Conservation (phyloP, 495 filamentous ascomycete genomes). For the Xylaria sp. region DNA sequence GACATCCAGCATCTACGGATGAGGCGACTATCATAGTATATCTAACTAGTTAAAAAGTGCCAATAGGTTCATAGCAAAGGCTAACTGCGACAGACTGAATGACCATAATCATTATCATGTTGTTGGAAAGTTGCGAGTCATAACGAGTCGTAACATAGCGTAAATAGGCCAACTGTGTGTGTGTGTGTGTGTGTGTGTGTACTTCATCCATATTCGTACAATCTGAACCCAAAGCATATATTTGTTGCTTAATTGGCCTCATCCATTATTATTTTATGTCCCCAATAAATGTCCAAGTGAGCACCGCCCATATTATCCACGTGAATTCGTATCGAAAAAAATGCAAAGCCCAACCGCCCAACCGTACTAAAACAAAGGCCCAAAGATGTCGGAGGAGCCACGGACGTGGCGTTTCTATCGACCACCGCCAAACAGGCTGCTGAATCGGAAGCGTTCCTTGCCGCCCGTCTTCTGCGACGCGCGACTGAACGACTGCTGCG, state of each 20-base stretch:
- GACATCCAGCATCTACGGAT: neutral
- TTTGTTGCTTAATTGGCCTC: neutral
- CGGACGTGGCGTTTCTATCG: slow-evolving; percentile 16
- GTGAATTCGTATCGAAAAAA: neutral
- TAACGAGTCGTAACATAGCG: slow-evolving; percentile 9
- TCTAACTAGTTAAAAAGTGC: neutral
- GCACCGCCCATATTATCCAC: neutral
- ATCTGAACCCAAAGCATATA: slow-evolving; percentile 10
- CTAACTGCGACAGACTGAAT: neutral
- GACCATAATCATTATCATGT: slow-evolving; percentile 18
- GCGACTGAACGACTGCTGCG: slow-evolving; percentile 43
- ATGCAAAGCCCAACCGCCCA: neutral
- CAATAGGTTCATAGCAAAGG: slow-evolving; percentile 1
- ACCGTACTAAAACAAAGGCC: neutral
- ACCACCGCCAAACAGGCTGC: slow-evolving; percentile 35
- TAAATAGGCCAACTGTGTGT: slow-evolving; percentile 14
- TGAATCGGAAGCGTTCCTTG: slow-evolving; percentile 42
- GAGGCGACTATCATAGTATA: neutral
- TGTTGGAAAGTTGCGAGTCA: neutral
- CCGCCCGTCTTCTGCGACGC: slow-evolving; percentile 36
- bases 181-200: slow-evolving; percentile 11
- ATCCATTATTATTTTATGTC: neutral
- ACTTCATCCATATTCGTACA: slow-evolving; percentile 1
- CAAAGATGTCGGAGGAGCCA: neutral
- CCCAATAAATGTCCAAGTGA: neutral